These are phyloP conservation scores for Colletotrichum tanaceti DNA, from an alignment of 2,329 filamentous ascomycete species.

Conservation along the genomic window DNA sequence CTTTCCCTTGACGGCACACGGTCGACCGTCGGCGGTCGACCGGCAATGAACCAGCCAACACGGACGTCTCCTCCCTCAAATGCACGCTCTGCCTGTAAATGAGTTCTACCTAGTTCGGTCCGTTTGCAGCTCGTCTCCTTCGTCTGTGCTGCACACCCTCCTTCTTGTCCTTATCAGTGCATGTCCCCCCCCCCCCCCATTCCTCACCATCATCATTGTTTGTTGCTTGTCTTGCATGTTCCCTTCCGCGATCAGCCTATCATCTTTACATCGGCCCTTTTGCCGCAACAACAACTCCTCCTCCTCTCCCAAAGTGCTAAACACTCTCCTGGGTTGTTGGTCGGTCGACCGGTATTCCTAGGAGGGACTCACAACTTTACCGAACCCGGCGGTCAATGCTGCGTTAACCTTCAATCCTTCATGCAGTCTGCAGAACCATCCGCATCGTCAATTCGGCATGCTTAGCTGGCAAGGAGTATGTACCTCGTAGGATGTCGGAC, in stretches of 20 bases:
- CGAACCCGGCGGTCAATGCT: constrained; percentile 11
- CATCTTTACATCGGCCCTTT: background rate
- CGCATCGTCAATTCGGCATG: background rate
- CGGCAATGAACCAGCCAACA: constrained; percentile 2
- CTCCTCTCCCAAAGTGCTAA: no score
- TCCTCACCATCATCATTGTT: background rate
- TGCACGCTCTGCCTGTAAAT: constrained; percentile 2
- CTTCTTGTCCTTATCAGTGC: background rate
- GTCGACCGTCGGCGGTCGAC: constrained; percentile 12
- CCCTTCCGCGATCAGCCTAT: background rate
- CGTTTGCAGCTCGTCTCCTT: constrained; percentile 6
- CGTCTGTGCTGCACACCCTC: constrained; percentile 4
- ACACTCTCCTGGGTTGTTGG: background rate
- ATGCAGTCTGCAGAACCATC: background rate
- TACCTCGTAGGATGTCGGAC: constrained; percentile 1
- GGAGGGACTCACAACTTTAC: background rate
- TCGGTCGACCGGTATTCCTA: background rate
- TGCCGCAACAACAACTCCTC: background rate
- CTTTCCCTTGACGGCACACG: background rate
- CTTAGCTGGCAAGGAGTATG: background rate
- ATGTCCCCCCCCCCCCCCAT: background rate
- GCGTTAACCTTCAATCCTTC: background rate
- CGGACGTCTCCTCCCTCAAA: constrained; percentile 4
- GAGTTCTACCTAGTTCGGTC: background rate
- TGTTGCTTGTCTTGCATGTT: constrained; percentile 16